Evolutionary conservation across 352 stramenopile genomes (phyloP).

Genomic region (Halophytophthora batemanensis): DNA sequence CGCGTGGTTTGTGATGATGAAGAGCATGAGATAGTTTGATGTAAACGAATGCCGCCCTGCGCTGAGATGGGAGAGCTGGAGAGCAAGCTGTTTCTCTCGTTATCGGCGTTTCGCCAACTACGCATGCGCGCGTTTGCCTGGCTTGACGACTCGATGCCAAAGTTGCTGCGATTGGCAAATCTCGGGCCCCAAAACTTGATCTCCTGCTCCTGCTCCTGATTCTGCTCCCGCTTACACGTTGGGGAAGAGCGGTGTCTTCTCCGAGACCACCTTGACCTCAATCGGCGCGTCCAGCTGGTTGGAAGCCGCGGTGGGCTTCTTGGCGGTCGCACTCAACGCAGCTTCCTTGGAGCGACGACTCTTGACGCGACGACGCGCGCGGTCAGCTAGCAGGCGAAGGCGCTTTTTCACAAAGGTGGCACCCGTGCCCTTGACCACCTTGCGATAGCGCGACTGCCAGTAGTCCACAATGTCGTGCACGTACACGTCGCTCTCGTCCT

Average conservation of each 20-base stretch:
- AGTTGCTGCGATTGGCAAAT: too few species aligned
- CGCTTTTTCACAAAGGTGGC: conserved; percentile 41
- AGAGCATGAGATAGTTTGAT: too few species aligned
- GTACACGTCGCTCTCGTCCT: conserved; percentile 87
- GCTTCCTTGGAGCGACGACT: conserved; percentile 29
- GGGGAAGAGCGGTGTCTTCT: conserved; percentile 47
- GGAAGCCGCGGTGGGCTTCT: conserved; percentile 5
- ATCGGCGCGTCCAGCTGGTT: conserved; percentile 26
- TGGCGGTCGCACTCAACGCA: conserved; percentile 10
- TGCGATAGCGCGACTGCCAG: conserved; percentile 36
- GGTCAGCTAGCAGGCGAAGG: conserved; percentile 35
- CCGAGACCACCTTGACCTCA: conserved; percentile 47
- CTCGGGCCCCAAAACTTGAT: too few species aligned
- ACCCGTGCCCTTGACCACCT: conserved; percentile 26
- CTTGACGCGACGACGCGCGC: conserved; percentile 33
- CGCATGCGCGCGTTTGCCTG: background rate
- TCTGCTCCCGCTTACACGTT: background rate
- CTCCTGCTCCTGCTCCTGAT: background rate
- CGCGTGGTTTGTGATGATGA: too few species aligned
- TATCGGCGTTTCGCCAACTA: too few species aligned
- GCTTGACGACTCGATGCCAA: background rate
- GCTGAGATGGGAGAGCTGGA: background rate
- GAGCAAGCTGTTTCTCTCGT: too few species aligned
- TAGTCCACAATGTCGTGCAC: conserved; percentile 65
- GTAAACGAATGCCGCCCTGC: background rate